These are phyloP conservation scores for Aspergillus bombycis DNA, from an alignment of 2,329 filamentous ascomycete genomes.

Conservation along the genomic window DNA sequence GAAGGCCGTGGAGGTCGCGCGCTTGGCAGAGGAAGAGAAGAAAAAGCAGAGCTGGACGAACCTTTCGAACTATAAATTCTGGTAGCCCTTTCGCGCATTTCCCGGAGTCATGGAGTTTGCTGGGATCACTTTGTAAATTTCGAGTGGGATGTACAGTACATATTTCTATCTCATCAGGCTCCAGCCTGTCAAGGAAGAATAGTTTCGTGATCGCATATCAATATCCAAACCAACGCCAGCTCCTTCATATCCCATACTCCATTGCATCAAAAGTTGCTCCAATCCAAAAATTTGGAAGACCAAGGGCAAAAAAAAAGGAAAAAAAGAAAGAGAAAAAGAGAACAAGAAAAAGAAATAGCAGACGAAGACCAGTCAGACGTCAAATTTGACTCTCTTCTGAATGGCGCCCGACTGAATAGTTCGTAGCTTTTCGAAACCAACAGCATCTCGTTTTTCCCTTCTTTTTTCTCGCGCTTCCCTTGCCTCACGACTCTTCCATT, in stretches of 20 bases:
- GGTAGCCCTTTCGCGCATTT: conserved; percentile 38
- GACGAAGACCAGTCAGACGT: conserved; percentile 26
- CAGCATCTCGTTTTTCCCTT: conserved; percentile 53
- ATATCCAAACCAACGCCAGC: conserved; percentile 14
- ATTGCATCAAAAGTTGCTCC: conserved; percentile 7
- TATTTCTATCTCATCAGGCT: conserved; percentile 20
- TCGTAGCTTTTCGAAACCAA: conserved; percentile 29
- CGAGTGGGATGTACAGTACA: conserved; percentile 27
- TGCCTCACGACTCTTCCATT: conserved; percentile 63
- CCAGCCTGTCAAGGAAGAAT: conserved; percentile 13
- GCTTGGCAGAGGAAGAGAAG: conserved; percentile 42
- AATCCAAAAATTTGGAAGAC: neutral
- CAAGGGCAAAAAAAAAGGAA: conserved; percentile 1
- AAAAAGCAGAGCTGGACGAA: conserved; percentile 48
- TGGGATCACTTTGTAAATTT: conserved; percentile 28
- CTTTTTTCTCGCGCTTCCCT: conserved; percentile 61
- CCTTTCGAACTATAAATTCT: conserved; percentile 51
- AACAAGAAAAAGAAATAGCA: neutral
- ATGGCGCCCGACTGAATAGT: conserved; percentile 33
- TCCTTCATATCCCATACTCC: conserved; percentile 9
- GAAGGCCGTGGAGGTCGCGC: conserved; percentile 40
- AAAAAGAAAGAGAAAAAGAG: neutral
- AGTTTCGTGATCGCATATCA: conserved; percentile 19
- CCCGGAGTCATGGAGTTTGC: conserved; percentile 38
- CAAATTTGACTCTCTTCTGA: conserved; percentile 47